Evolutionary conservation across 495 filamentous ascomycete species (phyloP).

Genomic region (Aspergillus wentii): DNA sequence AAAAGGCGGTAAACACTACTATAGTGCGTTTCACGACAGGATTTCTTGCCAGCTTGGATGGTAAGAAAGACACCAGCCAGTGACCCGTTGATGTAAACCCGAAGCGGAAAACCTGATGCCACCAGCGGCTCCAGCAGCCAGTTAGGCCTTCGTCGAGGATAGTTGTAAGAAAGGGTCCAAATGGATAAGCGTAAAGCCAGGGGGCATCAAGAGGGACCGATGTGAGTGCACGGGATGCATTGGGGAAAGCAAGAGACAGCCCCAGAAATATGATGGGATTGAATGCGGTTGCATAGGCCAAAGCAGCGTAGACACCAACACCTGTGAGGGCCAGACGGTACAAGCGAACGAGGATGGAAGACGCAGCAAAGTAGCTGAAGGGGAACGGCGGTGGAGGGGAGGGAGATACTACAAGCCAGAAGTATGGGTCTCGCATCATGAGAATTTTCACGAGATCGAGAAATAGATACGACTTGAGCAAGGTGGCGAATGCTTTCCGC

Average conservation of each 20-base stretch:
- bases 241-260: conserved; percentile 43
- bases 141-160: conserved; percentile 63
- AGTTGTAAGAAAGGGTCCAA: conserved; percentile 48
- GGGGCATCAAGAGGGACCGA: conserved; percentile 47
- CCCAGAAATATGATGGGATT: conserved; percentile 54
- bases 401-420: conserved; percentile 38
- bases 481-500: conserved; percentile 34
- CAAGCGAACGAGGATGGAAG: conserved; percentile 36
- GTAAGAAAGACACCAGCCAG: conserved; percentile 42
- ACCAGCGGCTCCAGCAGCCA: conserved; percentile 79
- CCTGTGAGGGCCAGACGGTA: conserved; percentile 48
- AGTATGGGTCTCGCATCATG: conserved; percentile 74
- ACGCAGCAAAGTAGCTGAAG: conserved; percentile 27
- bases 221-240: conserved; percentile 25
- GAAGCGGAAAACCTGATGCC: conserved; percentile 82
- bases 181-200: conserved; percentile 62
- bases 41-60: conserved; percentile 10
- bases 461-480: conserved; percentile 52
- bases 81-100: conserved; percentile 57
- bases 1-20: conserved; percentile 47
- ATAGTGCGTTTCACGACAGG: conserved; percentile 15
- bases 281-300: conserved; percentile 50
- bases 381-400: conserved; percentile 39
- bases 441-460: conserved; percentile 63
- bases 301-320: conserved; percentile 45